Evolutionary conservation across 495 filamentous ascomycete genomes (phyloP).

Genomic region (Penicillium pulvis): DNA sequence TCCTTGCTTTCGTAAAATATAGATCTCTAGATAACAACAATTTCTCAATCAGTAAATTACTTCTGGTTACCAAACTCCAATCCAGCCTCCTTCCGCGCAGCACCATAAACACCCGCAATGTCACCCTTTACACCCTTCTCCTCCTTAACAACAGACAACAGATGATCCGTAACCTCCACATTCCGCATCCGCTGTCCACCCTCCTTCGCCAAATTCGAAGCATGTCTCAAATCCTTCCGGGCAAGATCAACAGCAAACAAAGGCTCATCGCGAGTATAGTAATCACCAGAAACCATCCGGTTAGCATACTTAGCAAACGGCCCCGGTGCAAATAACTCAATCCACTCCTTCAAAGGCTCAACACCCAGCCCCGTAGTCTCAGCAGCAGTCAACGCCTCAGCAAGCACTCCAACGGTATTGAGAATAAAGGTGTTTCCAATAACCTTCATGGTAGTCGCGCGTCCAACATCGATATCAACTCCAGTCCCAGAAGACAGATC

Average conservation of each 20-base stretch:
- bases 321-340: slow-evolving; percentile 63
- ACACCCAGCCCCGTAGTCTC: slow-evolving; percentile 79
- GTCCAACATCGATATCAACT: slow-evolving; percentile 34
- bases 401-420: slow-evolving; percentile 76
- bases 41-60: not conserved
- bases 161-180: slow-evolving; percentile 66
- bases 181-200: slow-evolving; percentile 64
- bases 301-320: slow-evolving; percentile 66
- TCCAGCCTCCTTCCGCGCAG: slow-evolving; percentile 67
- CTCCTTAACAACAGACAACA: slow-evolving; percentile 69
- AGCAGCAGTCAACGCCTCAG: slow-evolving; percentile 74
- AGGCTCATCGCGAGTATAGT: slow-evolving; percentile 69
- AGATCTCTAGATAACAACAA: too few relatives aligned
- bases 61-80: slow-evolving; percentile 65
- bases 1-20: too few relatives aligned
- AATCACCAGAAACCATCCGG: slow-evolving; percentile 75
- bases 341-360: slow-evolving; percentile 64
- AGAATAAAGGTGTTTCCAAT: slow-evolving; percentile 87
- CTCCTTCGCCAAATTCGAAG: slow-evolving; percentile 61
- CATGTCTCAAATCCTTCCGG: slow-evolving; percentile 82
- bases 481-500: slow-evolving; percentile 40
- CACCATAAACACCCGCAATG: slow-evolving; percentile 83
- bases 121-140: slow-evolving; percentile 76
- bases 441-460: slow-evolving; percentile 64
- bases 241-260: slow-evolving; percentile 87